These are phyloP conservation scores for Penicillium sp. DNA, from an alignment of 2,329 filamentous ascomycete genomes.

Conservation along the genomic window DNA sequence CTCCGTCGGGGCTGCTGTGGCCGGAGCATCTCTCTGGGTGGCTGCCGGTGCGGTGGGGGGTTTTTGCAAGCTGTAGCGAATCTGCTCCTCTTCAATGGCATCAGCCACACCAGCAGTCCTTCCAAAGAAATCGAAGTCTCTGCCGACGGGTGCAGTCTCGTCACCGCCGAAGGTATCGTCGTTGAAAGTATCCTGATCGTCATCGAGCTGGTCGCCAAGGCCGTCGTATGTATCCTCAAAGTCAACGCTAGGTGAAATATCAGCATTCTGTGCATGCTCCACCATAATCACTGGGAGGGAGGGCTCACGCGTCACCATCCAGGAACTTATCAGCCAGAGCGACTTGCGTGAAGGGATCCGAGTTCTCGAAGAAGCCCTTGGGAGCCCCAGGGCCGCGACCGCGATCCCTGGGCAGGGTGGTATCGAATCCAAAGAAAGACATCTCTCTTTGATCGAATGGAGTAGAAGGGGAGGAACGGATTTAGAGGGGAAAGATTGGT, in stretches of 20 bases:
- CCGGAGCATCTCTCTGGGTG: constrained; percentile 40
- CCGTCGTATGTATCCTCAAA: constrained; percentile 99
- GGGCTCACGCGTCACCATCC: constrained; percentile 58
- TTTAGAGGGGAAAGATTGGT: constrained; percentile 8
- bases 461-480: constrained; percentile 12
- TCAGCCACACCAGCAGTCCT: constrained; percentile 81
- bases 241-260: constrained; percentile 55
- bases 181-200: constrained; percentile 91
- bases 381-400: constrained; percentile 62
- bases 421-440: constrained; percentile 91
- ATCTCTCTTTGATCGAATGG: constrained; percentile 47
- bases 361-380: constrained; percentile 70
- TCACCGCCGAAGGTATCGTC: constrained; percentile 79
- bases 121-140: constrained; percentile 96
- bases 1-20: constrained; percentile 28
- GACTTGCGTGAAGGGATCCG: constrained; percentile 84
- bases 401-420: constrained; percentile 60
- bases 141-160: constrained; percentile 59
- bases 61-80: constrained; percentile 72
- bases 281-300: constrained; percentile 31
- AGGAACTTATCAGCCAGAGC: constrained; percentile 54
- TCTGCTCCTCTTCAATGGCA: constrained; percentile 85
- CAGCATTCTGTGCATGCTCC: neutral
- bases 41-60: constrained; percentile 46
- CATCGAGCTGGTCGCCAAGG: constrained; percentile 81